These are phyloP conservation scores for Margaritispora aquatica DNA, from an alignment of 495 filamentous ascomycete genomes.

Conservation along the genomic window DNA sequence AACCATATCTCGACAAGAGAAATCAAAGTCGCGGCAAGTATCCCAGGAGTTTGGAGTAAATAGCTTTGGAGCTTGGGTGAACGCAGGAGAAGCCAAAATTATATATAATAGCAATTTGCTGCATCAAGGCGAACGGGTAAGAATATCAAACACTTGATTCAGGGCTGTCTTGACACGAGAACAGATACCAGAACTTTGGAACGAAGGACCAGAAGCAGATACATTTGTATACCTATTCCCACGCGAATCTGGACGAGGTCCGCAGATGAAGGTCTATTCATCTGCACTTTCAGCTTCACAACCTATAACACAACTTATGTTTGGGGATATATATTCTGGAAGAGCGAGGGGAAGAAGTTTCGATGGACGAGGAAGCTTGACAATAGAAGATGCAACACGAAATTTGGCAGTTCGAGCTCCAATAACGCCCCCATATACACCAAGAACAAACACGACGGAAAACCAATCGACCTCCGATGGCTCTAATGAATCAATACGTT, in stretches of 20 bases:
- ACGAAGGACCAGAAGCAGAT: constrained; percentile 58
- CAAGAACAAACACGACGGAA: constrained; percentile 4
- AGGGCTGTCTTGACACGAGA: not conserved
- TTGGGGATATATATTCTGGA: constrained; percentile 41
- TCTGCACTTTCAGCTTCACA: constrained; percentile 64
- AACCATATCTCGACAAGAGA: constrained; percentile 27
- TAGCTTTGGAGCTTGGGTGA: constrained; percentile 53
- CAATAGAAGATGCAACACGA: constrained; percentile 34
- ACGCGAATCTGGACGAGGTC: constrained; percentile 52
- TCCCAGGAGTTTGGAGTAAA: constrained; percentile 14
- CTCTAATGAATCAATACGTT: constrained; percentile 22
- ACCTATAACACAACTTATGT: constrained; percentile 59
- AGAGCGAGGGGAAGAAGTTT: constrained; percentile 8
- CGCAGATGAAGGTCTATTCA: constrained; percentile 76
- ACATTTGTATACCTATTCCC: constrained; percentile 81
- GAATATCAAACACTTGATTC: constrained; percentile 2
- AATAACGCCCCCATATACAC: constrained; percentile 29
- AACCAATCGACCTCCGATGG: constrained; percentile 16
- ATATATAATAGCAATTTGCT: constrained; percentile 57
- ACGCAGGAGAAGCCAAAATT: constrained; percentile 47
- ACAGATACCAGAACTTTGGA: constrained; percentile 84
- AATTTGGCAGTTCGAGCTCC: constrained; percentile 36
- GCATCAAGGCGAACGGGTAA: constrained; percentile 53
- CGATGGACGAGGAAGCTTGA: constrained; percentile 11
- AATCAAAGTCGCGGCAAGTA: constrained; percentile 18